A percentile compares a stretch with the other conserved stretches of the same genome.
Evolutionary conservation across 164 flowering plant species (phyloP).

Genomic region (Berberis vulgaris): DNA sequence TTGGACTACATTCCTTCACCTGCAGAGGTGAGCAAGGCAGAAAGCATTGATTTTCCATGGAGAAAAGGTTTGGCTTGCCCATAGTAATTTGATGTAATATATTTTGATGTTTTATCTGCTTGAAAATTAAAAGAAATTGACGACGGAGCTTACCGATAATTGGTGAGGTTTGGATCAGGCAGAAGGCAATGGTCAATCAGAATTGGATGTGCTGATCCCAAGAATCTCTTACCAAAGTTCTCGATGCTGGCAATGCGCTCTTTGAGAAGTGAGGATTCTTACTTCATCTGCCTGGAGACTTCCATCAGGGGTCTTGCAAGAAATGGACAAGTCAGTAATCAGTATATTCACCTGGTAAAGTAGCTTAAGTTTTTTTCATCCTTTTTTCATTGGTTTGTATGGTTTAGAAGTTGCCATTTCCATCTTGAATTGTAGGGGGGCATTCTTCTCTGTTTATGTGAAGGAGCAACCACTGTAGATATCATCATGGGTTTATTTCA

Average conservation of each 20-base stretch:
- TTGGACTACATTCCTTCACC: slow-evolving; percentile 61
- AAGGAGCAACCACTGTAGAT: slow-evolving; percentile 51
- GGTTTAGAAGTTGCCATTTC: not conserved
- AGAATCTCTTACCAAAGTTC: slow-evolving; percentile 35
- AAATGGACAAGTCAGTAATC: slow-evolving; percentile 21
- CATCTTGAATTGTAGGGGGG: slow-evolving; percentile 33
- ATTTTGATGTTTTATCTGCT: not conserved
- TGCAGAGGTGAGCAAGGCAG: slow-evolving; percentile 71
- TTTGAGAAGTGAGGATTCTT: slow-evolving; percentile 44
- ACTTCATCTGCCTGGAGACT: slow-evolving; percentile 68
- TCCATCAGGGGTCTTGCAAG: slow-evolving; percentile 19
- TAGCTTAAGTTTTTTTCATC: not conserved
- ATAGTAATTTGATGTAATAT: not conserved
- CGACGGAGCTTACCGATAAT: slow-evolving; percentile 16
- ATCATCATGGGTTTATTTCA: slow-evolving; percentile 64
- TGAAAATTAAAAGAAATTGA: slow-evolving; percentile 10
- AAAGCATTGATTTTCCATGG: slow-evolving; percentile 52
- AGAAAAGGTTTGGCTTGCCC: slow-evolving; percentile 35
- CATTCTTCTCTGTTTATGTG: slow-evolving; percentile 62
- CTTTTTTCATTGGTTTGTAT: not conserved
- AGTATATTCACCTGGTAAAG: not conserved
- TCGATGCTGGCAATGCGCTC: slow-evolving; percentile 49
- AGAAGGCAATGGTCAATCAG: slow-evolving; percentile 56
- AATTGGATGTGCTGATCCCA: slow-evolving; percentile 62
- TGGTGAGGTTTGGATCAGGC: slow-evolving; percentile 42